Evolutionary conservation across 2,329 filamentous ascomycete genomes (phyloP), one percentile per base, ranked within the genome.

Genomic region (Aquanectria penicillioides): DNA sequence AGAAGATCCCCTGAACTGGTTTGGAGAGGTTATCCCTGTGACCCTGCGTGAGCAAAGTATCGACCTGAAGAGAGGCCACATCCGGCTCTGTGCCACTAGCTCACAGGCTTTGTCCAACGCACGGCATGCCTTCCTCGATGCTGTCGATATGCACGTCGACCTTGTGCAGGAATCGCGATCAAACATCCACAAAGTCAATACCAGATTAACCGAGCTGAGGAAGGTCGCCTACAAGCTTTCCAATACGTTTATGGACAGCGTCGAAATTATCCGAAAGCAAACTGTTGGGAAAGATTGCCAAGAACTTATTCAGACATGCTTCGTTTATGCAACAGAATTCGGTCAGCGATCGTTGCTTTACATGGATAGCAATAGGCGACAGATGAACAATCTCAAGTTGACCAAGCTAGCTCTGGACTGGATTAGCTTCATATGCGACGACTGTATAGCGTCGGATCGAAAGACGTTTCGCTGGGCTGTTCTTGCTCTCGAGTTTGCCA

Each of bases 391-490:
- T 75, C 84, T 97, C 67, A 97, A 97, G 74, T 85, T 99, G 53
- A 97, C 94, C 11, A 92, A 97, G 72, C 83, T 99, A 50, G 93
- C 94, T 4, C 82, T 99, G 10, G 94, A 99, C 74, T 99, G 95
- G 95, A 91, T 99, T 13, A 94, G 92, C 72, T 99, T 99, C 75
- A 95, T 99, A 66, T 97, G 94, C 71, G 94, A 98, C 71, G 95
- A 99, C 75, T 99, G 95, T 75, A 86, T 96, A 67, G 92, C 95
- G 9, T 93, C 93, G 4, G 95, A 99, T 75, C 87, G 94, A 67
- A 96, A 94, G 78, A 97, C 95, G 0, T 99, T 99, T 79, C 90
- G 94, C 65, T 99, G 95, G 95, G 93, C 95, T 7, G 96, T 99
- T 26, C 86, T 94, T 48, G 95, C 95, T 9, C 84, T 99, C 11